Evolutionary conservation across 2,329 filamentous ascomycete species (phyloP).

Genomic region (Penicillium hesseltinei): DNA sequence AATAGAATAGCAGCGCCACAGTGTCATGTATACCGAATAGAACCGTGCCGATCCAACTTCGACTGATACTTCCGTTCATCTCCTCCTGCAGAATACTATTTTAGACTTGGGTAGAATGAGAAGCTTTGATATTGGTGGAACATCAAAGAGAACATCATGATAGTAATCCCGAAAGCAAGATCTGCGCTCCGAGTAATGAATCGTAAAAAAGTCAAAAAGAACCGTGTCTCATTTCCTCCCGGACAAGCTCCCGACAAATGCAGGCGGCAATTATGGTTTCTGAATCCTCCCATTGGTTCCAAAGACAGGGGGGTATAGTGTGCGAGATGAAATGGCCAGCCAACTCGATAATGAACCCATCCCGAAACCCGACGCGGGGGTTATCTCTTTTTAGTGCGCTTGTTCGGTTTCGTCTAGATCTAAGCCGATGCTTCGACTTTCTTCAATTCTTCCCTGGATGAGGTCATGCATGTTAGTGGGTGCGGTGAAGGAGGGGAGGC

Average conservation of each 20-base stretch:
- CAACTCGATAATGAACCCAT: constrained; percentile 8
- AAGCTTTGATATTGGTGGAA: neutral
- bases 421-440: constrained; percentile 80
- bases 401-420: constrained; percentile 26
- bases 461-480: constrained; percentile 5
- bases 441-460: constrained; percentile 70
- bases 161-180: neutral
- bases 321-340: constrained; percentile 10
- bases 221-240: constrained; percentile 7
- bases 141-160: neutral
- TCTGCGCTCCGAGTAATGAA: neutral
- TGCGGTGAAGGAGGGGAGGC: neutral
- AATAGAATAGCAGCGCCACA: neutral
- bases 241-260: constrained; percentile 4
- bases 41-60: neutral
- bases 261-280: neutral
- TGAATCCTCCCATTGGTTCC: constrained; percentile 3
- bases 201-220: neutral
- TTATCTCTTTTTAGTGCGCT: neutral
- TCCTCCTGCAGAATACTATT: neutral
- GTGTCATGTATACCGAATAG: neutral
- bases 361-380: constrained; percentile 1
- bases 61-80: neutral
- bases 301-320: constrained; percentile 12
- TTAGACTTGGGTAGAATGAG: neutral